Evolutionary conservation across 2,329 filamentous ascomycete genomes (phyloP), one percentile per base, ranked within the genome.

Genomic region (Beauveria brongniartii): DNA sequence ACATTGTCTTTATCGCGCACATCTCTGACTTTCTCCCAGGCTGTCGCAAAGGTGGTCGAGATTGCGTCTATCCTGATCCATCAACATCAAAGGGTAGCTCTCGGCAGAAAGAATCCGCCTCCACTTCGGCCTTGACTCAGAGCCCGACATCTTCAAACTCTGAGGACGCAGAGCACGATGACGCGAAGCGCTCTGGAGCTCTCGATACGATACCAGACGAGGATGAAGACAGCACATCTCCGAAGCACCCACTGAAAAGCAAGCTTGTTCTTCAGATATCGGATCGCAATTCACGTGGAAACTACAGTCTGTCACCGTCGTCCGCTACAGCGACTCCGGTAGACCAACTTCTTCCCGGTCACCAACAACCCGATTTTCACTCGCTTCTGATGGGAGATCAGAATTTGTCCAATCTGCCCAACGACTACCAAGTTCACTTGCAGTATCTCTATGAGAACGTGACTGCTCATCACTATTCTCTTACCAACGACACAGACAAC

Each of bases 21-120:
- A 54, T n/a, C 22, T 64, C 72, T 73, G 64, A 73, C 68, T 44
- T 59, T 55, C 24, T 55, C 16, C 47, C 63, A 89, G 92, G 93
- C 69, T 99, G 94, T 74, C 88, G 86, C 67, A 99, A 97, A 75
- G 94, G 93, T 55, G 90, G 87, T 67, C 84, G 94, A 74, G 91
- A 96, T 65, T 99, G 94, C 72, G 81, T 89, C 62, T 99, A 97
- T 72, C 93, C 94, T 3, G 91, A 93, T 53, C 79, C 86, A 34
- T 77, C 84, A 52, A 71, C 75, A 10, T 67, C 76, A 44, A 82
- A 79, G 64, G 71, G 75, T 37, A 26, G 66, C 73, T 54, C 61
- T 64, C 30, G 65, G 68, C 50, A 65, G 72, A 70, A 73, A 65
- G 67, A 71, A 24, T 80, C 75, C 64, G 77, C 81, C n/a, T 44